phyloP scores from a whole-genome alignment of 75 land plant genomes.

The Pinus tabuliformis region DNA sequence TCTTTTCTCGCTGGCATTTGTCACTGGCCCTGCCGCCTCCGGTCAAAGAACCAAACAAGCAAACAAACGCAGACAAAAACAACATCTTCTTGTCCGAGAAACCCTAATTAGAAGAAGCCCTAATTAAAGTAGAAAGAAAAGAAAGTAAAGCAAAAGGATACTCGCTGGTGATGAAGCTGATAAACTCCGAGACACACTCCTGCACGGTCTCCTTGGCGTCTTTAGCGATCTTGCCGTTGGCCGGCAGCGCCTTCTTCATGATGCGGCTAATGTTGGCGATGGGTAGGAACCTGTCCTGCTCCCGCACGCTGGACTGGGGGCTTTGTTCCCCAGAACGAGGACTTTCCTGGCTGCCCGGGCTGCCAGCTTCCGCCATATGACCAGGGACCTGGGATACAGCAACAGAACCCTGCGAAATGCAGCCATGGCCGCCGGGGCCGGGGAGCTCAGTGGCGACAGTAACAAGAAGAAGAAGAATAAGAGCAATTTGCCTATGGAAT shows the following conservation, averaged over 20 bases:
- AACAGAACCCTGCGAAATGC: not conserved
- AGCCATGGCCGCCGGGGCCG: not conserved
- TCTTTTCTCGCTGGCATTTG: conserved; percentile 78
- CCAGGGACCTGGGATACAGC: not conserved
- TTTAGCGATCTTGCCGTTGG: conserved; percentile 76
- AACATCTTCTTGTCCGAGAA: too few species aligned
- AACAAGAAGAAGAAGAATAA: not conserved
- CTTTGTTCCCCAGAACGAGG: conserved; percentile 38
- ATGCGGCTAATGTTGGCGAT: conserved; percentile 77
- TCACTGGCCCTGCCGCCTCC: conserved; percentile 32
- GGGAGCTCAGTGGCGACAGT: not conserved
- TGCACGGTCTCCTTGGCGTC: conserved; percentile 84
- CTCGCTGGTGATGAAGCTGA: conserved; percentile 80
- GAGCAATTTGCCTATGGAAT: not conserved
- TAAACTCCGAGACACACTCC: conserved; percentile 87
- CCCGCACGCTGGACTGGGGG: conserved; percentile 16
- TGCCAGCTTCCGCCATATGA: conserved; percentile 31
- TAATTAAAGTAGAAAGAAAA: too few species aligned
- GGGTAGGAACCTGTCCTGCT: conserved; percentile 78
- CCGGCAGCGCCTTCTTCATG: conserved; percentile 75
- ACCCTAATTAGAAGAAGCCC: too few species aligned
- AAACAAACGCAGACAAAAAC: too few species aligned
- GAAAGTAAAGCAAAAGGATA: too few species aligned
- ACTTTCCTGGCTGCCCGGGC: conserved; percentile 37
- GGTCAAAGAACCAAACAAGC: too few species aligned